phyloP scores from a whole-genome alignment of 192 early-diverging fungal genomes.

The Coemansia erecta region DNA sequence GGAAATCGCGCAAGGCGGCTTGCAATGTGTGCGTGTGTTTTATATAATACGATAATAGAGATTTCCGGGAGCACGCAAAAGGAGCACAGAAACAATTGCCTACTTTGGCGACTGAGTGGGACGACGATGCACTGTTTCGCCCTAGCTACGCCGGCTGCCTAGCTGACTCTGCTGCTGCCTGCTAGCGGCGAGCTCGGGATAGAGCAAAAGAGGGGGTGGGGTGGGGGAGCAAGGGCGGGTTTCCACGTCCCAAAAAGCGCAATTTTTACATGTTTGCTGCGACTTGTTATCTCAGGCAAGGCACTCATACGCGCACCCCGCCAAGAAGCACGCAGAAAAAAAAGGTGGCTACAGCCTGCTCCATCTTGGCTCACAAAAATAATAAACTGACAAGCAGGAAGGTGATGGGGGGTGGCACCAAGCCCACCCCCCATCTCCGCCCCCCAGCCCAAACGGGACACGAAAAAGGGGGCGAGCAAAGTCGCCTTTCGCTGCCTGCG shows the following conservation, averaged over 20 bases:
- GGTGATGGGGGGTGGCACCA: neutral
- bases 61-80: no score
- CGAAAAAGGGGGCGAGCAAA: no score
- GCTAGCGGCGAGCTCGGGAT: neutral
- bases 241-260: constrained; percentile 4
- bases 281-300: no score
- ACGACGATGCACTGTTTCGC: no score
- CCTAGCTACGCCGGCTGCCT: neutral
- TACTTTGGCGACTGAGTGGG: no score
- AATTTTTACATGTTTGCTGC: no score
- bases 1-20: no score
- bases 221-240: neutral
- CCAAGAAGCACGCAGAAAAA: neutral
- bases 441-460: no score
- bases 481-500: neutral
- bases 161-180: constrained; percentile 1
- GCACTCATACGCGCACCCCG: neutral
- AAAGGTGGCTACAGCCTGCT: neutral
- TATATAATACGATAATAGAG: no score
- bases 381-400: neutral
- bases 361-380: constrained; percentile 11
- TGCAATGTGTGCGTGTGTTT: no score
- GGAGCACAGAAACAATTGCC: no score
- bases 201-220: neutral
- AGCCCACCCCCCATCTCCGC: constrained; percentile 1